Evolutionary conservation across 202 grass and related monocot genomes (phyloP).

Genomic region (Eragrostis tef): DNA sequence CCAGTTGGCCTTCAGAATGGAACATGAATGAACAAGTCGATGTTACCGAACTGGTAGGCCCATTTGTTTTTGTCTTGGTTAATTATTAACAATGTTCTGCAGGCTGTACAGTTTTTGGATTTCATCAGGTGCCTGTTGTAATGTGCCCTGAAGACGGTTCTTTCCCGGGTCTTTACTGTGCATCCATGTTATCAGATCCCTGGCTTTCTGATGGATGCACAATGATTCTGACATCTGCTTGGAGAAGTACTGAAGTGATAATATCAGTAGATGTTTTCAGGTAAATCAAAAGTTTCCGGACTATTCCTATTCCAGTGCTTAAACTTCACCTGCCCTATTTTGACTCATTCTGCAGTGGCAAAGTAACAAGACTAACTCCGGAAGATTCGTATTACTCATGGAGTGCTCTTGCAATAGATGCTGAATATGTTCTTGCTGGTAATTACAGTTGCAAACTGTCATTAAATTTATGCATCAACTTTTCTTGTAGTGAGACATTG

Average conservation of each 20-base stretch:
- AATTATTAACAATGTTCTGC: neutral
- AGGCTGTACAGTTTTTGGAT: constrained; percentile 11
- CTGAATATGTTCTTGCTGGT: constrained; percentile 75
- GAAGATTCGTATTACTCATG: constrained; percentile 74
- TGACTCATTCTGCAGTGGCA: constrained; percentile 59
- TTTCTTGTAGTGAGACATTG: neutral
- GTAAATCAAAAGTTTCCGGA: constrained; percentile 40
- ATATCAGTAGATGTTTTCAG: constrained; percentile 73
- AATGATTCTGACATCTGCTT: constrained; percentile 70
- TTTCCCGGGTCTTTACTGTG: constrained; percentile 87
- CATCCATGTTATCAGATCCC: constrained; percentile 65
- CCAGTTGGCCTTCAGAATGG: constrained; percentile 51
- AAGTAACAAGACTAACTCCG: constrained; percentile 67
- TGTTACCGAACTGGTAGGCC: constrained; percentile 49
- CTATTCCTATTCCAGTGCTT: constrained; percentile 13
- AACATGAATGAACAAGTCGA: constrained; percentile 26
- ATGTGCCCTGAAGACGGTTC: constrained; percentile 67
- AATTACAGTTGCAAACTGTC: constrained; percentile 30
- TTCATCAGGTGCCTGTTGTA: constrained; percentile 69
- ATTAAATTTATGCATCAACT: constrained; percentile 23
- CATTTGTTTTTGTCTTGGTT: neutral
- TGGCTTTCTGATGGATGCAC: constrained; percentile 82
- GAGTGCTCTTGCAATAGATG: constrained; percentile 70
- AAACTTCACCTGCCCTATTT: constrained; percentile 2
- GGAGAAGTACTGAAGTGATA: constrained; percentile 84